Evolutionary conservation across 2,329 filamentous ascomycete genomes (phyloP).

Genomic region (Fusarium praegraminearum): DNA sequence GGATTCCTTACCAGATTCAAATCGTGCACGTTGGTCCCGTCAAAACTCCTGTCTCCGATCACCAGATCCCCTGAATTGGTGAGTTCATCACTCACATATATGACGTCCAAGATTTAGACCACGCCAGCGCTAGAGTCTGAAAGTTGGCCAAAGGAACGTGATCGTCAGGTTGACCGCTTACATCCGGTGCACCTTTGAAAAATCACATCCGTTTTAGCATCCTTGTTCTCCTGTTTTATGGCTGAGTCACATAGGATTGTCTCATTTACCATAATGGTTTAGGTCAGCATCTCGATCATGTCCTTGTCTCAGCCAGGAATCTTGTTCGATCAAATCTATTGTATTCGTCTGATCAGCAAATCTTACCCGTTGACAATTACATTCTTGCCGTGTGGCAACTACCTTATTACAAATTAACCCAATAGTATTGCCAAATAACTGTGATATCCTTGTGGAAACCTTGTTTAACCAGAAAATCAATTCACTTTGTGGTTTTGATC

Average conservation of each 20-base stretch:
- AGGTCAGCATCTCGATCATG: background rate
- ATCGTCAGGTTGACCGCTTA: conserved; percentile 24
- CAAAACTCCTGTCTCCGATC: background rate
- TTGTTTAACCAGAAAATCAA: conserved; percentile 9
- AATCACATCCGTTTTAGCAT: conserved; percentile 11
- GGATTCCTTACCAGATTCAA: conserved; percentile 22
- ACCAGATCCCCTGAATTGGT: background rate
- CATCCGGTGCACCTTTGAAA: background rate
- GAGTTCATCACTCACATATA: background rate
- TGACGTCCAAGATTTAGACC: conserved; percentile 25
- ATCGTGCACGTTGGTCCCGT: background rate
- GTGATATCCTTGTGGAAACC: conserved; percentile 3
- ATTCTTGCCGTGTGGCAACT: conserved; percentile 31
- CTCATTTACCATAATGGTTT: conserved; percentile 20
- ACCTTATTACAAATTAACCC: conserved; percentile 28
- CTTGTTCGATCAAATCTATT: background rate
- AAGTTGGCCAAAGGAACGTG: conserved; percentile 28
- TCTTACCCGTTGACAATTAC: conserved; percentile 5
- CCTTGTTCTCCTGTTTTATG: background rate
- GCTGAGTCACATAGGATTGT: conserved; percentile 12
- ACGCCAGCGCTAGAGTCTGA: background rate
- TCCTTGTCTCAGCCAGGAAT: background rate
- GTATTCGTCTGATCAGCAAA: background rate
- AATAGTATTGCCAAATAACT: background rate
- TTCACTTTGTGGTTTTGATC: conserved; percentile 6